phyloP scores from a whole-genome alignment of 2,329 filamentous ascomycete species.

The Gyromitra esculenta region DNA sequence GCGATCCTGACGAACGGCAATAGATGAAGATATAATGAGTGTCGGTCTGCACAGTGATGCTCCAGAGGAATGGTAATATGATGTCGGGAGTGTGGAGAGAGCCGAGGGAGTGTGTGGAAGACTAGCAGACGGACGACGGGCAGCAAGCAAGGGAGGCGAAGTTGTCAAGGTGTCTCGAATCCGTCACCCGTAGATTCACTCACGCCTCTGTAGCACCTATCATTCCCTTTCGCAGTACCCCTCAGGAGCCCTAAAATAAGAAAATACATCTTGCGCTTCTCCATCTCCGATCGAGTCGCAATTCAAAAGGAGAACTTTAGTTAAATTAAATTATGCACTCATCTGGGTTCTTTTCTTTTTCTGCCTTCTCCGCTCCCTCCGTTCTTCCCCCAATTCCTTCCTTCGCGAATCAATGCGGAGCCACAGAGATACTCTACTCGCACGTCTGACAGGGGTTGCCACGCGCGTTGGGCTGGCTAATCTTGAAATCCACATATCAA shows the following conservation, averaged over 20 bases:
- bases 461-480: conserved; percentile 30
- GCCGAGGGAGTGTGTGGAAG: conserved; percentile 29
- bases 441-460: conserved; percentile 44
- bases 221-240: conserved; percentile 18
- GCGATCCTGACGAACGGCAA: conserved; percentile 24
- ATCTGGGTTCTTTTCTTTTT: conserved; percentile 38
- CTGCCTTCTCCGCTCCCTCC: conserved; percentile 15
- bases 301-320: conserved; percentile 18
- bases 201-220: conserved; percentile 46
- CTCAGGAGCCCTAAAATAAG: conserved; percentile 48
- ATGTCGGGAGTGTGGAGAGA: conserved; percentile 38
- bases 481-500: conserved; percentile 37
- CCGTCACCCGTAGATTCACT: conserved; percentile 50
- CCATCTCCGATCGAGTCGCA: conserved; percentile 42
- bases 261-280: conserved; percentile 39
- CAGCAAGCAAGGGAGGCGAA: conserved; percentile 50
- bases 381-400: conserved; percentile 5
- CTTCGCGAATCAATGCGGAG: conserved; percentile 35
- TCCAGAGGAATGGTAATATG: conserved; percentile 42
- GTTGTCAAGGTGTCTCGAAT: conserved; percentile 50
- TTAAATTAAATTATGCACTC: conserved; percentile 43
- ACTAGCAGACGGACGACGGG: conserved; percentile 14
- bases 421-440: conserved; percentile 37
- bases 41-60: conserved; percentile 41
- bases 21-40: conserved; percentile 29